phyloP scores from a whole-genome alignment of 2,329 filamentous ascomycete species.

The Gaeumannomyces sp. region DNA sequence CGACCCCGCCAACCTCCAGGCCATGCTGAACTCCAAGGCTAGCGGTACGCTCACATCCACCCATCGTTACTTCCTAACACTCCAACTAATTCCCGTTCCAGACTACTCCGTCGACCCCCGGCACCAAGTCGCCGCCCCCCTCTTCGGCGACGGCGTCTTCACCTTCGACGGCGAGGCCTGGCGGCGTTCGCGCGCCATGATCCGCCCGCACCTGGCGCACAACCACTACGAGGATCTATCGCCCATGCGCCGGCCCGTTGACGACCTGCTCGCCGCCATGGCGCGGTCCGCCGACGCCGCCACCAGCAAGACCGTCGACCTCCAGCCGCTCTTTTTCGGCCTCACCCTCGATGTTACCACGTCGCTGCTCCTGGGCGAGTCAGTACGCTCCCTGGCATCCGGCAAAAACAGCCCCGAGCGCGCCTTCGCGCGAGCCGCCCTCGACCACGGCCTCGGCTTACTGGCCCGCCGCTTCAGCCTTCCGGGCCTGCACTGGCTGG shows the following conservation, averaged over 20 bases:
- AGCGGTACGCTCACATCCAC: background rate
- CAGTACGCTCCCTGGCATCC: conserved; percentile 20
- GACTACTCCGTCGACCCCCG: conserved; percentile 1
- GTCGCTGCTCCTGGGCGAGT: conserved; percentile 57
- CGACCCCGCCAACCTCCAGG: background rate
- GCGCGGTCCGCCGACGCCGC: conserved; percentile 20
- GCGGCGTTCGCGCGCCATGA: conserved; percentile 27
- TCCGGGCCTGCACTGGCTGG: conserved; percentile 23
- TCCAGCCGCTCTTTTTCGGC: conserved; percentile 41
- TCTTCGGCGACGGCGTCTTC: conserved; percentile 31
- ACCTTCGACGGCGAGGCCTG: conserved; percentile 27
- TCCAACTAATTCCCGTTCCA: no score
- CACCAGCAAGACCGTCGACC: conserved; percentile 35
- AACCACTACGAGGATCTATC: conserved; percentile 38
- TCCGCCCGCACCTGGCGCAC: conserved; percentile 26
- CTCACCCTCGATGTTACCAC: conserved; percentile 43
- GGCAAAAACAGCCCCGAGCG: background rate
- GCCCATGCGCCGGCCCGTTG: conserved; percentile 35
- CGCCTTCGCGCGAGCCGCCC: conserved; percentile 26
- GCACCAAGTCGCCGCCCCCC: conserved; percentile 13
- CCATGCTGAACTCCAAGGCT: background rate
- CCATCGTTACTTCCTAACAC: no score
- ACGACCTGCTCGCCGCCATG: conserved; percentile 24
- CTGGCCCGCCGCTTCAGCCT: conserved; percentile 27
- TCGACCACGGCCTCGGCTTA: conserved; percentile 27